phyloP scores from a whole-genome alignment of 208 protist genomes.

The Crithidia fasciculata region DNA sequence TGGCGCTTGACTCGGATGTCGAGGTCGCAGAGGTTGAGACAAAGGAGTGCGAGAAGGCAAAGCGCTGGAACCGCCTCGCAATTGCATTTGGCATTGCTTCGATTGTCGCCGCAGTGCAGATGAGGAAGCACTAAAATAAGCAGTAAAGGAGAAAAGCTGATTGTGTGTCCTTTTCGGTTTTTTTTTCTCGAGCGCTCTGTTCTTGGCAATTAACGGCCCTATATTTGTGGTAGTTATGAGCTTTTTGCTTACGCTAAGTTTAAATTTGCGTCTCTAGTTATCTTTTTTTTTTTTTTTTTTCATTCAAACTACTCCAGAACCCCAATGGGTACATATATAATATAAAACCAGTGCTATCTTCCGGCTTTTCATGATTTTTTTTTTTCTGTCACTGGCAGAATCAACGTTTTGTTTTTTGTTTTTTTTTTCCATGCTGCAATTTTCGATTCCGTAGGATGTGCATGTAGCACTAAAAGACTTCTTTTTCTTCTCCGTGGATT shows the following conservation, averaged over 20 bases:
- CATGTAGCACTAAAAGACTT: neutral
- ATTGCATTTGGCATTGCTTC: neutral
- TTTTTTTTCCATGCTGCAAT: neutral
- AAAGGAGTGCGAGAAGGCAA: slow-evolving; percentile 11
- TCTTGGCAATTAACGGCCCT: neutral
- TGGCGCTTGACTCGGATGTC: neutral
- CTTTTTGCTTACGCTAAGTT: too few species aligned
- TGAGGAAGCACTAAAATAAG: slow-evolving; percentile 1
- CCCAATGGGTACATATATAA: too few species aligned
- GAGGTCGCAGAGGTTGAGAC: neutral
- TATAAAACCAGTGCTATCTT: too few species aligned
- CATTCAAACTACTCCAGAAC: too few species aligned
- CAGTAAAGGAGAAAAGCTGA: neutral
- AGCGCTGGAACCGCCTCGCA: slow-evolving; percentile 5
- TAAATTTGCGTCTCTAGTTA: too few species aligned
- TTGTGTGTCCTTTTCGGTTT: neutral
- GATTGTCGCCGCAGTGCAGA: neutral
- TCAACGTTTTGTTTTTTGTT: neutral
- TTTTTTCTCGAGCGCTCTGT: neutral
- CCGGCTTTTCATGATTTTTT: neutral
- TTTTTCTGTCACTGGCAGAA: neutral
- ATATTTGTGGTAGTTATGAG: too few species aligned
- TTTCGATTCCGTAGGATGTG: neutral
- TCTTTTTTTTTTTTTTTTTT: neutral
- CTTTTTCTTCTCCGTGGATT: neutral